Percentiles rank a stretch among this genome's conserved stretches.
phyloP scores from a whole-genome alignment of 441 rosid genomes.

The Cnidoscolus chayamansa region DNA sequence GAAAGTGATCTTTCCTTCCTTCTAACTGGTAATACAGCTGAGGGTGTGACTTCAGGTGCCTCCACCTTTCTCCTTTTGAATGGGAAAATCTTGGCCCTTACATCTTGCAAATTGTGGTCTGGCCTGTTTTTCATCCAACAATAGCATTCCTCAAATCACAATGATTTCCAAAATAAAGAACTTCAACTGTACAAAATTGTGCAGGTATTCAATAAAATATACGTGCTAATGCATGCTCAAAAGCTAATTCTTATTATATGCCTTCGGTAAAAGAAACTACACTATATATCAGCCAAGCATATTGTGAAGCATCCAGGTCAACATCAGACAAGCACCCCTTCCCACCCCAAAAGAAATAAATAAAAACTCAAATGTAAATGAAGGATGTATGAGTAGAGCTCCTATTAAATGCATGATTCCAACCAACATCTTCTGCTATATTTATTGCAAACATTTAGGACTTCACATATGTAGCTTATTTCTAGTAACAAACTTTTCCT shows the following conservation, averaged over 20 bases:
- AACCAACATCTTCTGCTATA: background rate
- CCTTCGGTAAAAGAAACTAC: background rate
- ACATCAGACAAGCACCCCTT: background rate
- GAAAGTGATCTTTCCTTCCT: constrained; percentile 70
- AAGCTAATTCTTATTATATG: background rate
- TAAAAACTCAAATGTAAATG: background rate
- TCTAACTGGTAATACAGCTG: constrained; percentile 45
- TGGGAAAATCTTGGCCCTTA: constrained; percentile 68
- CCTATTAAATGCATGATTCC: background rate
- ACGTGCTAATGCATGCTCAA: constrained; percentile 7
- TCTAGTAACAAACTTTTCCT: background rate
- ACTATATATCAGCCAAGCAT: background rate
- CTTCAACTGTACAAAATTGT: background rate
- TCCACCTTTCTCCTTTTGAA: constrained; percentile 52
- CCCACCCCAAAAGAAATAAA: background rate
- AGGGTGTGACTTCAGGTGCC: constrained; percentile 47
- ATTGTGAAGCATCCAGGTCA: background rate
- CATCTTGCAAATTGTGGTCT: constrained; percentile 70
- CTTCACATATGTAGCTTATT: background rate
- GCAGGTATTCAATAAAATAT: background rate
- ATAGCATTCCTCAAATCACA: constrained; percentile 11
- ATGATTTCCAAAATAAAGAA: constrained; percentile 10
- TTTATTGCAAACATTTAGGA: background rate
- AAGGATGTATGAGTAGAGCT: background rate
- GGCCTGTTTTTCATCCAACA: constrained; percentile 42